A percentile compares a stretch with the other conserved stretches of the same genome.
Evolutionary conservation across 257 asterid species (phyloP).

Genomic region (Solanum clarkiae): DNA sequence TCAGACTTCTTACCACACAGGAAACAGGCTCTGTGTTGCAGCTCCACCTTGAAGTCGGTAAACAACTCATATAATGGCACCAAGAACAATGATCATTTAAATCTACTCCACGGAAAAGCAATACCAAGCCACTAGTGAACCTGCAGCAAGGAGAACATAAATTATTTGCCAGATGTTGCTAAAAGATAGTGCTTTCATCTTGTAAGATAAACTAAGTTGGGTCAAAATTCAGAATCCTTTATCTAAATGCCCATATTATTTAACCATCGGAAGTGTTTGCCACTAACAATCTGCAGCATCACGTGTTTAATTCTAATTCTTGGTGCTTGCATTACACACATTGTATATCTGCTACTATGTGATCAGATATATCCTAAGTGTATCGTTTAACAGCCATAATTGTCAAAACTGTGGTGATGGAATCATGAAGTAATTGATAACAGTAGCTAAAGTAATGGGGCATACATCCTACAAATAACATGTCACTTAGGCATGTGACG

Average conservation of each 20-base stretch:
- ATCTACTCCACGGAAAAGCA: conserved; percentile 81
- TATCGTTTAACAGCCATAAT: background rate
- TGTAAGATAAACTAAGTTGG: background rate
- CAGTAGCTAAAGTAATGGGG: background rate
- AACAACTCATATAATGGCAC: conserved; percentile 90
- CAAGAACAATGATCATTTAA: conserved; percentile 76
- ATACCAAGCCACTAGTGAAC: conserved; percentile 51
- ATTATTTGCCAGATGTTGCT: background rate
- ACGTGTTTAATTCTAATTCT: background rate
- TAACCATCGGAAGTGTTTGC: background rate
- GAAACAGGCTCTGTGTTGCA: conserved; percentile 61
- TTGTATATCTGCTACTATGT: background rate
- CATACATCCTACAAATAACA: background rate
- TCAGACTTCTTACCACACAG: conserved; percentile 40
- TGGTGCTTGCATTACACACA: background rate
- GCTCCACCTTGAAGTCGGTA: conserved; percentile 74
- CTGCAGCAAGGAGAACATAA: conserved; percentile 13
- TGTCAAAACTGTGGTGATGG: background rate
- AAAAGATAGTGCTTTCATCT: background rate
- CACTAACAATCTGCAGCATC: background rate
- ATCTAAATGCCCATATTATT: background rate
- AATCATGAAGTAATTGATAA: background rate
- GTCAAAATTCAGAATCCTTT: background rate
- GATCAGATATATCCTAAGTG: background rate
- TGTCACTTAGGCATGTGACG: background rate